Conservation (phyloP, 1,284 basidiomycete species). For the Waitea zeae region DNA sequence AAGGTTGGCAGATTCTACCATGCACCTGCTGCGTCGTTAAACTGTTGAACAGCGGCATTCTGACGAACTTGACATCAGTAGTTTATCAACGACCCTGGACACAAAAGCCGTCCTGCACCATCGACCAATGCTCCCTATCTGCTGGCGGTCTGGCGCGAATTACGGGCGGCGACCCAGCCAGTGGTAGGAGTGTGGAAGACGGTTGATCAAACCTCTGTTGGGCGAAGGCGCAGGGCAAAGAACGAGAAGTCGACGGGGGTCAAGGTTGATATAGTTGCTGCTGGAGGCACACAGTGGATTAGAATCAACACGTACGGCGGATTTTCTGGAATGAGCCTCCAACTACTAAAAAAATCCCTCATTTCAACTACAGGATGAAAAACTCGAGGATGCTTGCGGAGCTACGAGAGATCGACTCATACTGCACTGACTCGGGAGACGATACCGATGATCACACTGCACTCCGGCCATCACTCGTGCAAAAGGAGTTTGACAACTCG, state of each 20-base stretch:
- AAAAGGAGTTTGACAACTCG: conserved; percentile 53
- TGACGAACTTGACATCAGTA: background rate
- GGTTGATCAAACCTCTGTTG: no score
- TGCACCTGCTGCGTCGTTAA: background rate
- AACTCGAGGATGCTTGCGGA: conserved; percentile 60
- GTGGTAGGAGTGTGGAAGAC: no score
- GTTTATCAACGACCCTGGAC: background rate
- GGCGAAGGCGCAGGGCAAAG: no score
- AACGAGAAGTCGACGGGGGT: conserved; percentile 18
- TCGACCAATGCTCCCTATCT: conserved; percentile 66
- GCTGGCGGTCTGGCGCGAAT: conserved; percentile 59
- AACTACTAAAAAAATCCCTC: no score
- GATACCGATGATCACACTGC: conserved; percentile 18
- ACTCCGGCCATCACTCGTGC: conserved; percentile 19
- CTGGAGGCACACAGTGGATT: conserved; percentile 59
- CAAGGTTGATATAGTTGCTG: conserved; percentile 70
- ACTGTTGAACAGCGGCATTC: background rate
- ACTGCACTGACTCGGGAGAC: conserved; percentile 48
- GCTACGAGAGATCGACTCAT: conserved; percentile 70
- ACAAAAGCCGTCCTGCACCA: conserved; percentile 18
- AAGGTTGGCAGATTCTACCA: background rate
- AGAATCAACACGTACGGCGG: conserved; percentile 73
- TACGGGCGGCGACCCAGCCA: no score
- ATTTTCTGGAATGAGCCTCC: no score
- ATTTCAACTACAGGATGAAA: conserved; percentile 46